These are phyloP conservation scores for Clathrospora elynae DNA, from an alignment of 2,329 filamentous ascomycete genomes.

Conservation along the genomic window DNA sequence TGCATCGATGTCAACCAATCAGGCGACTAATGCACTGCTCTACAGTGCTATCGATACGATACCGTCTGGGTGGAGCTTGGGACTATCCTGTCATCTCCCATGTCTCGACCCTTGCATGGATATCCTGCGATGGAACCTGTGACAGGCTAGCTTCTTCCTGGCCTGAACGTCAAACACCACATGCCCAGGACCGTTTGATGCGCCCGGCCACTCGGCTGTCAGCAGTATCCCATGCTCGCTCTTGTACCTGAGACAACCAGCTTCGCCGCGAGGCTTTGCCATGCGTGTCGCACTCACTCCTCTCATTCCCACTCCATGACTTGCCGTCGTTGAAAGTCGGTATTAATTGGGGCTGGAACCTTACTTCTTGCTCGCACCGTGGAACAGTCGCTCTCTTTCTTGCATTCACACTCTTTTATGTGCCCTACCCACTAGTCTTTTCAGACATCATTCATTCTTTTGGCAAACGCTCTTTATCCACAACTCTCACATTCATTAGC, in stretches of 20 bases:
- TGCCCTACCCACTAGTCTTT: slow-evolving; percentile 1
- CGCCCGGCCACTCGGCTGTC: slow-evolving; percentile 29
- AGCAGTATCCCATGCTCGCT: slow-evolving; percentile 38
- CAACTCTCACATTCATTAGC: slow-evolving; percentile 6
- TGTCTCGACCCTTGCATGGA: slow-evolving; percentile 28
- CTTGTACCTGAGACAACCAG: slow-evolving; percentile 43
- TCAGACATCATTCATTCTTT: slow-evolving; percentile 13
- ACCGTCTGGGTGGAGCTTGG: slow-evolving; percentile 18
- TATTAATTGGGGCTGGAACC: slow-evolving; percentile 32
- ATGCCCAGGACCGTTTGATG: slow-evolving; percentile 48
- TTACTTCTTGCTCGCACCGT: slow-evolving; percentile 18
- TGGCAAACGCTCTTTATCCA: background rate
- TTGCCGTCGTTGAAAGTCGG: slow-evolving; percentile 17
- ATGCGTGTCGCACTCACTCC: slow-evolving; percentile 25
- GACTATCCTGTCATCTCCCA: slow-evolving; percentile 35
- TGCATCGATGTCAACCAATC: background rate
- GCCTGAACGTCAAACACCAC: slow-evolving; percentile 42
- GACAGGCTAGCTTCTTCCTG: slow-evolving; percentile 35
- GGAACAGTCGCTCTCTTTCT: slow-evolving; percentile 25
- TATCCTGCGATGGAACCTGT: slow-evolving; percentile 27
- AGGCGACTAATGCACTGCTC: background rate
- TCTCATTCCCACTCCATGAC: slow-evolving; percentile 24
- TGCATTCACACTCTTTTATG: slow-evolving; percentile 19
- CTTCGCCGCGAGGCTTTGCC: slow-evolving; percentile 31
- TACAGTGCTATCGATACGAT: slow-evolving; percentile 10